A percentile compares a stretch with the other conserved stretches of the same genome.
Conservation (phyloP, 1,284 basidiomycete species). For the Sphaerobolus stellatus region DNA sequence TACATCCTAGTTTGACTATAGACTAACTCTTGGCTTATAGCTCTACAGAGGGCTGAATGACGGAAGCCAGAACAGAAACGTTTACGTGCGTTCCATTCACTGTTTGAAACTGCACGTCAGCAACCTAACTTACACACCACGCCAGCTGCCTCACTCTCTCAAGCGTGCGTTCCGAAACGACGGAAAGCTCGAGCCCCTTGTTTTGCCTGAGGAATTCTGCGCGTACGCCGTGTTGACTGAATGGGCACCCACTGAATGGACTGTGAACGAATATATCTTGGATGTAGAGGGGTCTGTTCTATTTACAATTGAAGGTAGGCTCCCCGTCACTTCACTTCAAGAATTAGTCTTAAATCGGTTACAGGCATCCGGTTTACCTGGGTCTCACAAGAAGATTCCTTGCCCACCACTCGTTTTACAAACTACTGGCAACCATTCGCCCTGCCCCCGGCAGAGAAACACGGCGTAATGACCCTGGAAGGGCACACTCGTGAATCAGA, state of each 20-base stretch:
- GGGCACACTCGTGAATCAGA: background rate
- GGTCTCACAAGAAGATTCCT: constrained; percentile 10
- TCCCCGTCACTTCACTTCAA: background rate
- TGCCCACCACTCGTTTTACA: constrained; percentile 10
- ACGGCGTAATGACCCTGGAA: background rate
- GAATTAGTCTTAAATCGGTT: constrained; percentile 11
- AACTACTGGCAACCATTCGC: constrained; percentile 14
- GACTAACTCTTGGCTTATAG: too few relatives aligned
- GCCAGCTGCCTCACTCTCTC: constrained; percentile 20
- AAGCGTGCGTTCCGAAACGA: constrained; percentile 19
- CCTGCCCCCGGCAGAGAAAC: constrained; percentile 4
- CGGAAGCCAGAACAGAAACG: background rate
- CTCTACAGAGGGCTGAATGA: too few relatives aligned
- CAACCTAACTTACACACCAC: background rate
- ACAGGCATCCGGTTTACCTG: constrained; percentile 9
- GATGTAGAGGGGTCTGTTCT: constrained; percentile 13
- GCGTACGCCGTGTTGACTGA: constrained; percentile 15
- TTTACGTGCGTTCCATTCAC: background rate
- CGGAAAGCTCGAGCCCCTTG: constrained; percentile 16
- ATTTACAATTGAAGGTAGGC: constrained; percentile 14
- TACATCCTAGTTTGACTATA: too few relatives aligned
- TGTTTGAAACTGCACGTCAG: background rate
- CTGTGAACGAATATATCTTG: constrained; percentile 15
- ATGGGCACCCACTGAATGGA: constrained; percentile 17
- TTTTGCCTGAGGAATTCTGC: constrained; percentile 19